Base-by-base conservation (phyloP, 441 rosid species). In the Raphanus hybrid region DNA sequence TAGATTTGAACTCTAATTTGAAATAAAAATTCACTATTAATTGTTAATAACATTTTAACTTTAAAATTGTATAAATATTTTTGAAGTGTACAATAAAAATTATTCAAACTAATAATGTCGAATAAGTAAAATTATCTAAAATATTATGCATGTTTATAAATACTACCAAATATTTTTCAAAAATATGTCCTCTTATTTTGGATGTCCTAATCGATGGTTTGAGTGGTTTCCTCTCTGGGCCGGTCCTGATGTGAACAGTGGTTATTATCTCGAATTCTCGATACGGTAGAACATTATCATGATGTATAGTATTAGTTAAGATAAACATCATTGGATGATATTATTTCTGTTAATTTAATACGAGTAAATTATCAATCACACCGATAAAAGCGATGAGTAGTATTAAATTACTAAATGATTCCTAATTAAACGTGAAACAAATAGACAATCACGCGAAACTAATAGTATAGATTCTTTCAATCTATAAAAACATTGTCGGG, bases 401-500 rank as follows among this genome's bases (percentile, higher is more conserved):
- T 32, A 50, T 26, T 26, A 76, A 26, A 57, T 18, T n/a, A 29
- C 20, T 20, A n/a, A 71, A 32, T 64, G 67, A 64, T 71, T n/a
- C 50, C 37, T 77, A 54, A 23, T 55, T 45, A 27, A 27, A 16
- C 57, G 62, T 68, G 27, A 63, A 76, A 62, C 32, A 70, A 77
- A 29, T 23, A 65, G 67, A 71, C 61, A 39, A 64, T 29, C 8
- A 45, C 10, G 67, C 14, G 55, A 71, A 71, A 77, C 72, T 16
- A 34, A 29, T 77, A 48, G 57, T 52, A 48, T 48, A 77, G 76
- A 77, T 77, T 77, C 68, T 65, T 67, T 65, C 73, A 35, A 77
- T 66, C 73, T 77, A 14, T 5, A 1, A 14, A 39, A 64, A 71
- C 18, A 65, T 32, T 7, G 9, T 1, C 8, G 32, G 76, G 81